Percentiles rank a stretch among this genome's conserved stretches.
These are phyloP conservation scores for Hypoxylon sp. DNA, from an alignment of 2,329 filamentous ascomycete species.

Conservation along the genomic window DNA sequence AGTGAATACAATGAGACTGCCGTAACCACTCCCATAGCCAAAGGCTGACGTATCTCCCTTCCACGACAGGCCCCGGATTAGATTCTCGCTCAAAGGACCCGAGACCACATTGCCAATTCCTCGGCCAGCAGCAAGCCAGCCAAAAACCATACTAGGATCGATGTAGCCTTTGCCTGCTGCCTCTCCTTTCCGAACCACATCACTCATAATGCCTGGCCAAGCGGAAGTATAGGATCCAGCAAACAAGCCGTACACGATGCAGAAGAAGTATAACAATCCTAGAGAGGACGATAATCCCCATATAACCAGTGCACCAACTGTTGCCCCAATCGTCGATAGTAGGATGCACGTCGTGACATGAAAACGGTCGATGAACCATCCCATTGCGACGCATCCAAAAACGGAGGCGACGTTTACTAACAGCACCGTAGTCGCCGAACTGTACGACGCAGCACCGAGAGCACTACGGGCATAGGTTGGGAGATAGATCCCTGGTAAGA, in stretches of 20 bases:
- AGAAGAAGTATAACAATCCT: slow-evolving; percentile 71
- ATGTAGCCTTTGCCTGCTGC: slow-evolving; percentile 44
- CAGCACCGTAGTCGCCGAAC: slow-evolving; percentile 69
- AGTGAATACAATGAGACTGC: slow-evolving; percentile 70
- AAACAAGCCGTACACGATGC: slow-evolving; percentile 75
- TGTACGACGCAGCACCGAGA: slow-evolving; percentile 64
- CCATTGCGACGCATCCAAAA: slow-evolving; percentile 71
- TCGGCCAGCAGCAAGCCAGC: slow-evolving; percentile 69
- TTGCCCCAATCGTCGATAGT: slow-evolving; percentile 70
- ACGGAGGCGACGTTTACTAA: slow-evolving; percentile 73
- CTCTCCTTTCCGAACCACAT: slow-evolving; percentile 55
- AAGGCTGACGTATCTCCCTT: slow-evolving; percentile 55
- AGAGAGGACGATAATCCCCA: slow-evolving; percentile 73
- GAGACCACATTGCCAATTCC: slow-evolving; percentile 73
- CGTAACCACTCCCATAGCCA: slow-evolving; percentile 62
- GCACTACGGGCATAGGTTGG: slow-evolving; percentile 68
- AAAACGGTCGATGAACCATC: slow-evolving; percentile 68
- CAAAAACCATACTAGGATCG: slow-evolving; percentile 70
- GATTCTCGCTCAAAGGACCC: slow-evolving; percentile 69
- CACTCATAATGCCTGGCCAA: slow-evolving; percentile 71
- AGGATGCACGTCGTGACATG: slow-evolving; percentile 69
- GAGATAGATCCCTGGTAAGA: slow-evolving; percentile 74
- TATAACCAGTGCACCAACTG: slow-evolving; percentile 70
- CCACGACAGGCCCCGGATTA: slow-evolving; percentile 65
- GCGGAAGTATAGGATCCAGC: slow-evolving; percentile 74